A percentile compares a stretch with the other conserved stretches of the same genome.
phyloP scores from a whole-genome alignment of 768 basidiomycete genomes.

The Mycena maculata region DNA sequence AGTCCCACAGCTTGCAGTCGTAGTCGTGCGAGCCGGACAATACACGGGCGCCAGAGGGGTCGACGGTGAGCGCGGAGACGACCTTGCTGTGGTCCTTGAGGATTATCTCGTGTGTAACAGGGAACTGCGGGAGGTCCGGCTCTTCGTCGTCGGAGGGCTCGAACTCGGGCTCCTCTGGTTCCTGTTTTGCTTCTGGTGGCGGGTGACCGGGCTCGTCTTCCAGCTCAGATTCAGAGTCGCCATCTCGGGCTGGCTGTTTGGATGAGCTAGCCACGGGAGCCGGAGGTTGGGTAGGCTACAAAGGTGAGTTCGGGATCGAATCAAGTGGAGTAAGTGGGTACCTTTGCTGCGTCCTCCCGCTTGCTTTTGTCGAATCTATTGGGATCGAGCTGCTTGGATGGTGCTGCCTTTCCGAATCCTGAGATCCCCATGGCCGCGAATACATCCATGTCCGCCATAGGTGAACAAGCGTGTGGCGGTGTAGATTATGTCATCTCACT shows the following conservation, averaged over 20 bases:
- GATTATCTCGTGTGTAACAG: constrained; percentile 89
- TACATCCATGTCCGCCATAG: constrained; percentile 74
- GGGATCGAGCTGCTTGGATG: constrained; percentile 78
- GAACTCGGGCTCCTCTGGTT: constrained; percentile 63
- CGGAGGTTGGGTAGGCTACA: constrained; percentile 7
- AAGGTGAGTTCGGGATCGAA: constrained; percentile 3
- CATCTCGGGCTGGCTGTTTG: constrained; percentile 30
- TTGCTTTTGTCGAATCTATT: constrained; percentile 83
- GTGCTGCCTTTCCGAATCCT: constrained; percentile 82
- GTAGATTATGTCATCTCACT: not conserved
- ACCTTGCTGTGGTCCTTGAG: constrained; percentile 98
- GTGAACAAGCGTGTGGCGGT: not conserved
- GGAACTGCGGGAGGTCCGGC: constrained; percentile 72
- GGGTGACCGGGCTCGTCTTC: constrained; percentile 41
- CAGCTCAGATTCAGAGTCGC: constrained; percentile 39
- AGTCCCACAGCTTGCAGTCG: constrained; percentile 98
- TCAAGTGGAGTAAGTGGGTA: constrained; percentile 20
- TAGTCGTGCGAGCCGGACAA: constrained; percentile 96
- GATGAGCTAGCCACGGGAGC: constrained; percentile 32
- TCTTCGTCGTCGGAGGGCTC: constrained; percentile 66
- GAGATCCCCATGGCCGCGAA: constrained; percentile 86
- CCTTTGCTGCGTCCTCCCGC: constrained; percentile 56
- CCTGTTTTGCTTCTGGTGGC: constrained; percentile 30
- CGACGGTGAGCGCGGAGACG: constrained; percentile 90
- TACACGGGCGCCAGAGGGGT: constrained; percentile 94